A percentile compares a stretch with the other conserved stretches of the same genome.
Conservation (phyloP, 2,329 filamentous ascomycete species). For the Cercospora nicotianae region DNA sequence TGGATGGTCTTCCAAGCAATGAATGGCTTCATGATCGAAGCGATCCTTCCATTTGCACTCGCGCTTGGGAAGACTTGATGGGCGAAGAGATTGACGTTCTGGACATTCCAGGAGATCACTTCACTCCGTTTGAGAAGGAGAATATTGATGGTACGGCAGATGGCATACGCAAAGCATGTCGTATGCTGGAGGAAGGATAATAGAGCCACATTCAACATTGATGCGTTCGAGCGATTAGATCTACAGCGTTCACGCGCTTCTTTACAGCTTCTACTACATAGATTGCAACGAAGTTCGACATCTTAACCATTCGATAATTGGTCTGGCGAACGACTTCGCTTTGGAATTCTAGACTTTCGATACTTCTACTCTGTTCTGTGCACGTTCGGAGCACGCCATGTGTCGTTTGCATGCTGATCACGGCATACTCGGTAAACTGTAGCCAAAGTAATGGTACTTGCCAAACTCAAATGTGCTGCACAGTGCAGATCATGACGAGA, state of each 20-base stretch:
- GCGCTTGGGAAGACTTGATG: slow-evolving; percentile 9
- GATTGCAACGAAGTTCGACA: neutral
- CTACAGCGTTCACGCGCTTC: neutral
- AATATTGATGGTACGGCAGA: slow-evolving; percentile 11
- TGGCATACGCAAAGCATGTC: slow-evolving; percentile 7
- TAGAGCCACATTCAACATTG: neutral
- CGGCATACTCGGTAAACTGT: slow-evolving; percentile 4
- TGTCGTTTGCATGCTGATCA: neutral
- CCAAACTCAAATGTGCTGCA: neutral
- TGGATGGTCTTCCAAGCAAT: slow-evolving; percentile 6
- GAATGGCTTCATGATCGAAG: slow-evolving; percentile 16
- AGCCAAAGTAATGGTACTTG: neutral
- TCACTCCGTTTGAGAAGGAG: slow-evolving; percentile 13
- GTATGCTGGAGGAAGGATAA: slow-evolving; percentile 1
- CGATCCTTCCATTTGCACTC: slow-evolving; percentile 3
- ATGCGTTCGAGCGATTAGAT: slow-evolving; percentile 2
- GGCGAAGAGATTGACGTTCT: slow-evolving; percentile 5
- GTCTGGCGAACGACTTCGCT: neutral
- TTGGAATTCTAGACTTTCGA: neutral
- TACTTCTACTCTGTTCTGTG: neutral
- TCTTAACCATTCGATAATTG: neutral
- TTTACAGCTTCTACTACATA: neutral
- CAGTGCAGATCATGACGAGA: slow-evolving; percentile 8
- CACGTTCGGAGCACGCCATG: neutral
- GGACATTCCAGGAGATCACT: slow-evolving; percentile 18